phyloP scores from a whole-genome alignment of 164 flowering plant species.

The Saururus chinensis region DNA sequence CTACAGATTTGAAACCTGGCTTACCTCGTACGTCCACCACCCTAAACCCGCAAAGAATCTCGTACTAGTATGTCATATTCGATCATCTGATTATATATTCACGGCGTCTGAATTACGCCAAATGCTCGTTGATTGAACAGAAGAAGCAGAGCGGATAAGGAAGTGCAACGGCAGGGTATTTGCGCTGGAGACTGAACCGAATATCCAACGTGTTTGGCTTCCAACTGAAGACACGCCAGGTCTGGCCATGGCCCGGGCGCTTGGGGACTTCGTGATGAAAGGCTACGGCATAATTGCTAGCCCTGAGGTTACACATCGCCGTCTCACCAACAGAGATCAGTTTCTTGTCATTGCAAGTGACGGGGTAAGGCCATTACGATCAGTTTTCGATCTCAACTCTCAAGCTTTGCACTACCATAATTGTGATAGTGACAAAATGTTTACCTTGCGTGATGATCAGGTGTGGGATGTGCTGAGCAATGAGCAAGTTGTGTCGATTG shows the following conservation, averaged over 20 bases:
- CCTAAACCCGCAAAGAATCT: neutral
- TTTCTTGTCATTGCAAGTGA: slow-evolving; percentile 75
- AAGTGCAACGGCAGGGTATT: slow-evolving; percentile 51
- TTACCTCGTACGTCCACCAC: slow-evolving; percentile 45
- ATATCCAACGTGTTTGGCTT: slow-evolving; percentile 68
- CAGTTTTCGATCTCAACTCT: neutral
- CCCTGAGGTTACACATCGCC: slow-evolving; percentile 49
- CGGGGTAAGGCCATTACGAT: slow-evolving; percentile 38
- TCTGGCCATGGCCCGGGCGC: slow-evolving; percentile 75
- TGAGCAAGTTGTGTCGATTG: slow-evolving; percentile 44
- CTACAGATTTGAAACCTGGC: slow-evolving; percentile 68
- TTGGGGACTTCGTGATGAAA: slow-evolving; percentile 70
- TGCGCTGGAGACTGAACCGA: slow-evolving; percentile 47
- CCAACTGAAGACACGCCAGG: slow-evolving; percentile 62
- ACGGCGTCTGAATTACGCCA: neutral
- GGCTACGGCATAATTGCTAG: slow-evolving; percentile 49
- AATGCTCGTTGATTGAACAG: slow-evolving; percentile 19
- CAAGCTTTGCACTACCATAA: neutral
- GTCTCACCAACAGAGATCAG: slow-evolving; percentile 35
- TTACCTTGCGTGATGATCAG: neutral
- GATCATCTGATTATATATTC: neutral
- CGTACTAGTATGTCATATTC: neutral
- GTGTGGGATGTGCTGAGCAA: slow-evolving; percentile 59
- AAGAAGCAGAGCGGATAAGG: slow-evolving; percentile 71
- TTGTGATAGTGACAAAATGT: no score